Base-by-base conservation (phyloP, 2,329 filamentous ascomycete genomes). In the Cladosporium phlei region DNA sequence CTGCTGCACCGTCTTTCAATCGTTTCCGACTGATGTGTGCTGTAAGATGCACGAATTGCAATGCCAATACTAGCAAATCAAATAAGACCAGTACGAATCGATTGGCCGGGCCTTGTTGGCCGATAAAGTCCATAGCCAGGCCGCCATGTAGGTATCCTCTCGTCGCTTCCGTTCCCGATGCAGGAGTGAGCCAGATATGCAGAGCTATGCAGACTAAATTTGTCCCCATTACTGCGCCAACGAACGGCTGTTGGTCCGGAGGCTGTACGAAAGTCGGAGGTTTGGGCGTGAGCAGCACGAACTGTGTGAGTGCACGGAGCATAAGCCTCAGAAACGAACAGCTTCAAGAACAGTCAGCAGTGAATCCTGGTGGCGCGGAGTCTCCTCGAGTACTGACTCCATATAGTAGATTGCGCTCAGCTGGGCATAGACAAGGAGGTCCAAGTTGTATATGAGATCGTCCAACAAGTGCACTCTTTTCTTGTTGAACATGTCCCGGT, bases 111-210 rank as follows among this genome's bases (percentile, higher is more conserved):
- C 74, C 76, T 53, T 74, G 70, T 60, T 82, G 77, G 12, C 80
- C 80, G 44, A 83, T 76, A 57, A 83, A 82, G 62, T 83, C 80
- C 57, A 84, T 79, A 54, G 80, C 71, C 39, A 83, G 54, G 2
- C 80, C 78, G 5, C 80, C 80, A 57, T 83, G 78, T 10, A 82
- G 65, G 59, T 82, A 82, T 22, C 70, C 71, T 53, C 71, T 57
- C 4, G 71, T 74, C 16, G 68, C 68, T 52, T 75, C 72, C 21
- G 70, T 70, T 2, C 69, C 72, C 3, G 66, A 58, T 1, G 72
- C 72, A 5, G 65, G 61, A 20, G 58, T 52, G 38, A 63, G 64
- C 5, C 63, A 57, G 30, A 68, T 60, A 57, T 82, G 80, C 24
- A 78, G 67, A 17, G 79, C 47, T 51, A 80, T 71, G 65, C 77